Base-by-base conservation (phyloP, 202 grass and related monocot genomes). In the Zizania palustris region DNA sequence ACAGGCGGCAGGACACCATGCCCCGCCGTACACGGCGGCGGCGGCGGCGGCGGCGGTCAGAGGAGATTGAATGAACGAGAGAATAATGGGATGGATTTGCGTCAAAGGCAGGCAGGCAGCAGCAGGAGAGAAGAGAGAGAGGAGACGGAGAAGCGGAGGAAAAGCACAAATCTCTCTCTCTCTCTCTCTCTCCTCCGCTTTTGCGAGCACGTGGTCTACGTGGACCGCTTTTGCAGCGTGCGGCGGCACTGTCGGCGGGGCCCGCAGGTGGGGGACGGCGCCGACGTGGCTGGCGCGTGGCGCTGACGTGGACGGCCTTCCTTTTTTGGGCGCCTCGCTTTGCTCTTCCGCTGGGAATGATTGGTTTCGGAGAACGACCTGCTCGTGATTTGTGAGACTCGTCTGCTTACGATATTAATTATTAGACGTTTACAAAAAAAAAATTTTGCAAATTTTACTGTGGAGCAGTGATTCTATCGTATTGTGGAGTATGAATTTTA, bases 151-250 rank as follows among this genome's bases (percentile, higher is more conserved):
- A 45, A 67, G 74, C 72, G 78, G 55, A 51, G 73, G 77, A 46
- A 82, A 79, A 20, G 86, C 79, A 89, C 83, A 84, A 65, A 84
- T 13, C 45, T 11, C 45, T 48, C 9, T n/a, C 0, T 12, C 51
- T 0, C 28, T 7, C 59, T 15, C 18, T 68, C 53, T 28, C 50
- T 67, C 33, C 85, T 88, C 79, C 80, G 12, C 80, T 88, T 88
- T 84, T n/a, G 42, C 49, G 54, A 71, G 71, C 86, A 88, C 86
- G 81, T 88, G 86, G 86, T 44, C 58, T 57, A 88, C 86, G 81
- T 84, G 81, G 81, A 41, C 3, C 3, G 4, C 81, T 72, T 88
- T 84, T 80, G 19, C 71, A 62, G 86, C 86, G 81, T 88, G 81
- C 86, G 64, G 28, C 80, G 42, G 66, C 63, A 69, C 76, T 51